phyloP scores from a whole-genome alignment of 306 rosid species.

The Pyrus betulifolia region DNA sequence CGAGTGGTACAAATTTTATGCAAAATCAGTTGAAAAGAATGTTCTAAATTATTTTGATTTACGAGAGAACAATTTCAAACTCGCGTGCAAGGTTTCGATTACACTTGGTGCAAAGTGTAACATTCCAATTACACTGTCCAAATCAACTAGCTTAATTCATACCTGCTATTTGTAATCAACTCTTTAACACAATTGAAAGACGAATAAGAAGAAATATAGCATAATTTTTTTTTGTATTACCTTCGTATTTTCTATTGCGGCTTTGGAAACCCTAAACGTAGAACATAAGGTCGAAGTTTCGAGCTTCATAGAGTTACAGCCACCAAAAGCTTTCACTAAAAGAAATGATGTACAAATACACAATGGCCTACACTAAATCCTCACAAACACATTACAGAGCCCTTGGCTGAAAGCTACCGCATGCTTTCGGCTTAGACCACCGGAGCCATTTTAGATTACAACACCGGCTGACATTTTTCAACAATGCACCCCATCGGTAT shows the following conservation, averaged over 20 bases:
- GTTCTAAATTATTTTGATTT: too few species aligned
- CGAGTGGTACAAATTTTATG: too few species aligned
- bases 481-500: constrained; percentile 44
- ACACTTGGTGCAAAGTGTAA: too few species aligned
- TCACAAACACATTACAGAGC: constrained; percentile 36
- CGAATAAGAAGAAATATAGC: neutral
- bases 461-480: constrained; percentile 33
- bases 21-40: too few species aligned
- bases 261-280: neutral
- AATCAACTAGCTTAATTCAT: too few species aligned
- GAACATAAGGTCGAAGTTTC: neutral
- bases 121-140: too few species aligned
- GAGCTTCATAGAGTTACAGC: constrained; percentile 15
- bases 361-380: constrained; percentile 38
- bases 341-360: constrained; percentile 54
- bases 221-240: too few species aligned
- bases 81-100: too few species aligned
- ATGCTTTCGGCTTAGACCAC: constrained; percentile 41
- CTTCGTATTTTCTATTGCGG: neutral
- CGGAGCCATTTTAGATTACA: constrained; percentile 53
- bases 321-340: constrained; percentile 49
- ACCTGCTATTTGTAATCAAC: too few species aligned
- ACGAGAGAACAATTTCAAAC: too few species aligned
- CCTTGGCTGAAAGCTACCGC: constrained; percentile 27
- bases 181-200: too few species aligned